Evolutionary conservation across 164 flowering plant genomes (phyloP).

Genomic region (Tetracentron sinense): DNA sequence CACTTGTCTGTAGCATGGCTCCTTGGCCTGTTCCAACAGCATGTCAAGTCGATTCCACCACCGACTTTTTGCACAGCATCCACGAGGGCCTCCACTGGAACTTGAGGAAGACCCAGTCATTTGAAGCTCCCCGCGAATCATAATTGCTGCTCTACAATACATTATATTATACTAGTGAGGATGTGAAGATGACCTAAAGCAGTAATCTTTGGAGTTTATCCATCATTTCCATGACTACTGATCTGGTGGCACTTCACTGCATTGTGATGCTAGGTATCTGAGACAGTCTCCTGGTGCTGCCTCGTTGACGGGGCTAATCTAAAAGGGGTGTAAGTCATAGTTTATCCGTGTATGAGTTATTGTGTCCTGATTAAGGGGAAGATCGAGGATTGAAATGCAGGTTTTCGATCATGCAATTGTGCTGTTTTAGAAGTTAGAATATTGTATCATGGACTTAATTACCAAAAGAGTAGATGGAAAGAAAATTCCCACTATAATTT

Average conservation of each 20-base stretch:
- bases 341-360: background rate
- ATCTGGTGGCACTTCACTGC: background rate
- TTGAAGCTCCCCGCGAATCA: conserved; percentile 67
- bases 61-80: conserved; percentile 83
- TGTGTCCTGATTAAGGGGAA: background rate
- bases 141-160: conserved; percentile 10
- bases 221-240: too few relatives aligned
- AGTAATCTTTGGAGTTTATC: background rate
- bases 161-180: background rate
- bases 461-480: too few relatives aligned
- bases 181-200: background rate
- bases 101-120: conserved; percentile 77
- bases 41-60: conserved; percentile 80
- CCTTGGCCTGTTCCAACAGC: conserved; percentile 99
- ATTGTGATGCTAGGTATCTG: background rate
- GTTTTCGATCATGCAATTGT: too few relatives aligned
- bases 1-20: conserved; percentile 91
- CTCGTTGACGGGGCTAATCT: too few relatives aligned
- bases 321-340: too few relatives aligned
- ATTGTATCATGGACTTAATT: too few relatives aligned
- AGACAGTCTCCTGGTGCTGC: background rate
- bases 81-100: conserved; percentile 99
- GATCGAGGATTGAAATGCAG: too few relatives aligned
- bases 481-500: too few relatives aligned
- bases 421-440: too few relatives aligned